These are phyloP conservation scores for Musa itinerans DNA, from an alignment of 176 grass and related monocot species.

Conservation along the genomic window DNA sequence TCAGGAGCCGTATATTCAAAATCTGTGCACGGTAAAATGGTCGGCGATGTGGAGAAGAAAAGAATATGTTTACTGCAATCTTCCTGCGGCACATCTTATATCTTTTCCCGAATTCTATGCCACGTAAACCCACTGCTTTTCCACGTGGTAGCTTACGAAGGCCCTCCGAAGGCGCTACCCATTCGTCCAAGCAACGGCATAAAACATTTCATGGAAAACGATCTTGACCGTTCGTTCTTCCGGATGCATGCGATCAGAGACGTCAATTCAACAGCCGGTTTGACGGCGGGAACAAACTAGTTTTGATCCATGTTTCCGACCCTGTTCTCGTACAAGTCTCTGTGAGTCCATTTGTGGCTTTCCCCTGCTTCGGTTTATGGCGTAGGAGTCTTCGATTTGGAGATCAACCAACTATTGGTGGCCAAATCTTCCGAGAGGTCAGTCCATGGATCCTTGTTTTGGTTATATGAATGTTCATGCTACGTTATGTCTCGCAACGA, in stretches of 20 bases:
- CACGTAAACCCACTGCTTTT: background rate
- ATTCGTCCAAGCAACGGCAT: background rate
- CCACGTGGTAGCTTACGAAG: background rate
- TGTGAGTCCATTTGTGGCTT: background rate
- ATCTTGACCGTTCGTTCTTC: background rate
- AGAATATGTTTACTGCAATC: background rate
- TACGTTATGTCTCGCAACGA: too few species aligned
- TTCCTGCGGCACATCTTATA: background rate
- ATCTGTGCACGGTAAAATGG: background rate
- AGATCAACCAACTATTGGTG: too few species aligned
- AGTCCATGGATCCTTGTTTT: too few species aligned
- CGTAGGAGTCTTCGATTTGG: too few species aligned
- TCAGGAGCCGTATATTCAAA: background rate
- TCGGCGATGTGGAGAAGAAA: background rate
- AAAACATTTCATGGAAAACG: background rate
- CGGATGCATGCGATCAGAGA: too few species aligned
- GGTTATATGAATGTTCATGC: too few species aligned
- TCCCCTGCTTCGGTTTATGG: background rate
- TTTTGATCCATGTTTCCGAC: too few species aligned
- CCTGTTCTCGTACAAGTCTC: background rate
- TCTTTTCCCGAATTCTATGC: background rate
- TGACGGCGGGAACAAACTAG: too few species aligned
- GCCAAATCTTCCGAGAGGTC: too few species aligned
- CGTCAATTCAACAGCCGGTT: too few species aligned
- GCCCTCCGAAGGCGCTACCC: background rate